phyloP scores from a whole-genome alignment of 495 filamentous ascomycete species.

The Hypoxylon perforatum region DNA sequence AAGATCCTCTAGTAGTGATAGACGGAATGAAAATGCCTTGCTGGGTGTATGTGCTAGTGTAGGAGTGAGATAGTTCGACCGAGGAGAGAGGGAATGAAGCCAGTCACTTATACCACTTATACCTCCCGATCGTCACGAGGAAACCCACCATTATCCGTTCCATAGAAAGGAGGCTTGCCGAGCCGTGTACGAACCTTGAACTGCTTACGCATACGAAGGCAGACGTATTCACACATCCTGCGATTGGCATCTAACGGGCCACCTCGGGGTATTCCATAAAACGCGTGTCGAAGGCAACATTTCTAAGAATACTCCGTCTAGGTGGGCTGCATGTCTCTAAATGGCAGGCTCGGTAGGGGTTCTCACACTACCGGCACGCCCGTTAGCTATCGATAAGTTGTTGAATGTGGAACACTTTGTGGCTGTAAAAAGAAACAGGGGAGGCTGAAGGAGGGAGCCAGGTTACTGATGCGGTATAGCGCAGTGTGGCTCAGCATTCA shows the following conservation, averaged over 20 bases:
- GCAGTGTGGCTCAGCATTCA: conserved; percentile 2
- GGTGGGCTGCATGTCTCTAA: conserved; percentile 19
- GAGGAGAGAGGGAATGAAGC: conserved; percentile 8
- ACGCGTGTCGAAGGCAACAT: conserved; percentile 36
- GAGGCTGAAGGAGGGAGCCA: conserved; percentile 34
- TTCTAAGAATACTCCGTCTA: conserved; percentile 27
- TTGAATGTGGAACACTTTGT: background rate
- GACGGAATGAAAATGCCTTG: background rate
- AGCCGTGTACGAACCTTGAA: conserved; percentile 35
- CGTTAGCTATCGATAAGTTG: conserved; percentile 29
- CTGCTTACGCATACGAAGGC: conserved; percentile 34
- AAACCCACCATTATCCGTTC: background rate
- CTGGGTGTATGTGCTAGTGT: conserved; percentile 12
- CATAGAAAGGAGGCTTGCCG: conserved; percentile 12
- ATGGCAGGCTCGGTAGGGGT: background rate
- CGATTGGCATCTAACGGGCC: conserved; percentile 31
- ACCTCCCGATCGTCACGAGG: conserved; percentile 9
- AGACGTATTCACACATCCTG: conserved; percentile 4
- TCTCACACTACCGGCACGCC: conserved; percentile 18
- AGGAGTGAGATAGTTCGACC: conserved; percentile 1
- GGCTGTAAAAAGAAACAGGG: conserved; percentile 22
- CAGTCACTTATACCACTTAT: conserved; percentile 24
- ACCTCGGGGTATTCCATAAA: conserved; percentile 41
- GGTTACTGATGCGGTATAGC: conserved; percentile 14
- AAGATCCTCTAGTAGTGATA: background rate